Base-by-base conservation (phyloP, 257 asterid genomes). In the Coffea eugenioides region DNA sequence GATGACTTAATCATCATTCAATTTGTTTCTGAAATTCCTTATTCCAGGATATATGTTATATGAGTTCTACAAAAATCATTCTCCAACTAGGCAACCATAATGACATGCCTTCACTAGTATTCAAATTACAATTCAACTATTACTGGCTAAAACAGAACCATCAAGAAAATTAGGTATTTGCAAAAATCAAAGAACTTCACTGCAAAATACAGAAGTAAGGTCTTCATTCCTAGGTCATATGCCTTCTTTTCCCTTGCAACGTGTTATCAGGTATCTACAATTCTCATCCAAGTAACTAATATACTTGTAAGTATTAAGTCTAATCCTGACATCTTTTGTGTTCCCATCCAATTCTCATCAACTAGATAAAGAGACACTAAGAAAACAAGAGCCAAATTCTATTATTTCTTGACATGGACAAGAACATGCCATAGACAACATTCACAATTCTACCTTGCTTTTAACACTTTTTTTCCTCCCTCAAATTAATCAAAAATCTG, bases 341-440 rank as follows among this genome's bases (percentile, higher is more conserved):
- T 68, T 54, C 43, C 73, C 59, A 46, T 14, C 56, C 62, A 52
- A 39, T 21, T 76, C 73, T 64, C 72, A 27, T 77, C 41, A 56
- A 46, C 3, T 12, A 25, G 23, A 65, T 52, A 43, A 34, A 39
- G 11, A 46, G 9, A 43, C 21, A 43, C 16, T 62, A 61, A 13
- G 12, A 23, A 6, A 64, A 21, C 57, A 45, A n/a, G 16, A 31
- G 11, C 8, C 23, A 49, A 31, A 25, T 65, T 46, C 49, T 48
- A 20, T 25, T 48, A 48, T 11, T 48, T 45, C 68, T 21, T 67
- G 11, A 56, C 20, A 67, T 21, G 20, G 34, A 27, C 27, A 69
- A 69, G 8, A 6, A 10, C 36, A 11, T 52, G 75, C 46, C 41
- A 10, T 14, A 20, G 73, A 65, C 12, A 46, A 20, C 39, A 25